Conservation (phyloP, 1,139 yeast species). For the Lodderomyces theae region DNA sequence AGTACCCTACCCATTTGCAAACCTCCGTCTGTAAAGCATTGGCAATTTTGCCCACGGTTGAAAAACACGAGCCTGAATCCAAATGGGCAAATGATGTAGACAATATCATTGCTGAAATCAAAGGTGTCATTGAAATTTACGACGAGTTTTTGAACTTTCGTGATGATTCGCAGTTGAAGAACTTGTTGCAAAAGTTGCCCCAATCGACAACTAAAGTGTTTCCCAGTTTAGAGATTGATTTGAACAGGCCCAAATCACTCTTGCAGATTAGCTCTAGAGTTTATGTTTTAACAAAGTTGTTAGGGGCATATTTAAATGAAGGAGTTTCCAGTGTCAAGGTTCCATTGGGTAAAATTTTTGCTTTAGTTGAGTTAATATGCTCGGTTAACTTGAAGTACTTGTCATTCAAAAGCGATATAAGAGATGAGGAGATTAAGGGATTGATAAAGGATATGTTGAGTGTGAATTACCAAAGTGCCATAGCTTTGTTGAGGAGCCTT, state of each 20-base stretch:
- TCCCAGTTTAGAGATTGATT: constrained; percentile 47
- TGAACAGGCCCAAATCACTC: constrained; percentile 52
- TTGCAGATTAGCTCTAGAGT: constrained; percentile 51
- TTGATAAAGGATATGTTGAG: constrained; percentile 41
- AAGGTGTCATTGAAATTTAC: constrained; percentile 52
- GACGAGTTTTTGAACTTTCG: constrained; percentile 55
- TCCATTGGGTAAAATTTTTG: constrained; percentile 58
- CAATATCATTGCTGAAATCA: constrained; percentile 43
- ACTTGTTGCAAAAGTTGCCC: constrained; percentile 35
- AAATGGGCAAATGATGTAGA: constrained; percentile 47
- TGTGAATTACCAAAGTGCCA: constrained; percentile 43
- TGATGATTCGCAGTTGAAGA: constrained; percentile 48
- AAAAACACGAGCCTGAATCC: constrained; percentile 49
- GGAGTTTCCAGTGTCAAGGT: constrained; percentile 48
- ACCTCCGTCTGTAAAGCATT: constrained; percentile 45
- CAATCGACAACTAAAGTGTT: constrained; percentile 11
- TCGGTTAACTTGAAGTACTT: constrained; percentile 54
- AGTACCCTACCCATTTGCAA: constrained; percentile 39
- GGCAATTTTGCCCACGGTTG: constrained; percentile 57
- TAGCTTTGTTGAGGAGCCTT: constrained; percentile 39
- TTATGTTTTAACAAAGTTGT: constrained; percentile 41
- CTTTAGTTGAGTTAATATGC: constrained; percentile 48
- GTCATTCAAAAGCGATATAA: constrained; percentile 55
- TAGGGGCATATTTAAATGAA: constrained; percentile 43
- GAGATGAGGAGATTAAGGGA: constrained; percentile 46